Evolutionary conservation across 108 stramenopile species (phyloP).

Genomic region (Schizochytrium sp.): DNA sequence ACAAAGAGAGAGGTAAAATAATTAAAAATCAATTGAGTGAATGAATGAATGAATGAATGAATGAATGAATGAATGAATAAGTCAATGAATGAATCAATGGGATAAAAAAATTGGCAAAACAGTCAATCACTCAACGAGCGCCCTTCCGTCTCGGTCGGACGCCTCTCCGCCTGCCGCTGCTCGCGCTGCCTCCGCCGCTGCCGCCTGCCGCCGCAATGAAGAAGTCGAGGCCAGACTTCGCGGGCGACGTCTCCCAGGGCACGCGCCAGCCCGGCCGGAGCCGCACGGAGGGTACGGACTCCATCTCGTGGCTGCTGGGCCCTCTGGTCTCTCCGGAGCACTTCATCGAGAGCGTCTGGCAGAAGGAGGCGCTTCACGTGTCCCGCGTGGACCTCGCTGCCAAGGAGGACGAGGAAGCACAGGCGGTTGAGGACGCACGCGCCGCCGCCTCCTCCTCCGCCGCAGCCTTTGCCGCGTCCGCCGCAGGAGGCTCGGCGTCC

Average conservation of each 20-base stretch:
- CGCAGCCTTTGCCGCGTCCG: background rate
- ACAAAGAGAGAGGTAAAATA: too few relatives aligned
- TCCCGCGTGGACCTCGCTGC: slow-evolving; percentile 23
- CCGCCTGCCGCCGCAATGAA: background rate
- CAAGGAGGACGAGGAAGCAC: slow-evolving; percentile 3
- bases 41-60: too few relatives aligned
- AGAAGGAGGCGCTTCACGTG: slow-evolving; percentile 50
- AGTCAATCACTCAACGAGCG: too few relatives aligned
- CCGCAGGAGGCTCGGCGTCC: background rate
- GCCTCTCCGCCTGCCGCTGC: too few relatives aligned
- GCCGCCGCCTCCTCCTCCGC: background rate
- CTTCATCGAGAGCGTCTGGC: slow-evolving; percentile 45
- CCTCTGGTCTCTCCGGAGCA: slow-evolving; percentile 21
- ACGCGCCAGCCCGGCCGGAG: slow-evolving; percentile 35
- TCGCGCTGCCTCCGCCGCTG: too few relatives aligned
- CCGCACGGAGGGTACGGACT: slow-evolving; percentile 39
- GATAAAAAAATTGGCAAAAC: too few relatives aligned
- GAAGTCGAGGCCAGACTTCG: slow-evolving; percentile 16
- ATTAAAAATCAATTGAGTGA: too few relatives aligned
- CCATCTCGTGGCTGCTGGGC: slow-evolving; percentile 58
- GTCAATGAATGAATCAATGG: too few relatives aligned
- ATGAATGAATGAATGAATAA: too few relatives aligned
- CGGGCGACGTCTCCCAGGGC: slow-evolving; percentile 36
- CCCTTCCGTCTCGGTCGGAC: too few relatives aligned
- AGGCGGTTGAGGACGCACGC: slow-evolving; percentile 25